These are phyloP conservation scores for Chaetomium cochliodes DNA, from an alignment of 495 filamentous ascomycete genomes.

Conservation along the genomic window DNA sequence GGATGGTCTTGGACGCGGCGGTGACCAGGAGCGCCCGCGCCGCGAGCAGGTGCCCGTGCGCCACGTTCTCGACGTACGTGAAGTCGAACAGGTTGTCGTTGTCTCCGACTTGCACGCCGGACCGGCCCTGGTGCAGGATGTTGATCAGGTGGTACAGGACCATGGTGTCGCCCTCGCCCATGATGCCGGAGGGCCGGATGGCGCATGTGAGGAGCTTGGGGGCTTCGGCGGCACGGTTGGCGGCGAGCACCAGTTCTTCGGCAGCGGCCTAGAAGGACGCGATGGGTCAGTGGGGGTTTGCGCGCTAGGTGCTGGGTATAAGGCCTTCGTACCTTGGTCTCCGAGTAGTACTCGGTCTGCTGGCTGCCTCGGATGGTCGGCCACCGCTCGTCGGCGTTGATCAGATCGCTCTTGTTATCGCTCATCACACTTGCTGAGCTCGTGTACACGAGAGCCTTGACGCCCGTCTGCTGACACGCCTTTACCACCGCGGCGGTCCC, in stretches of 20 bases:
- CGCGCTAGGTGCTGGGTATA: neutral
- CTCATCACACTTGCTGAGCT: conserved; percentile 85
- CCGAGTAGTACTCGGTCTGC: conserved; percentile 88
- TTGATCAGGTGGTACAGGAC: conserved; percentile 61
- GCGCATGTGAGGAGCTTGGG: conserved; percentile 70
- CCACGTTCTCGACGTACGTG: conserved; percentile 76
- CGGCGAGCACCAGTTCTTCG: conserved; percentile 77
- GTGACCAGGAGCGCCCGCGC: conserved; percentile 68
- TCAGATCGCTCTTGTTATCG: conserved; percentile 74
- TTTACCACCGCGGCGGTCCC: conserved; percentile 79
- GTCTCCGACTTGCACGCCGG: conserved; percentile 78
- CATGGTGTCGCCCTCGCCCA: conserved; percentile 83
- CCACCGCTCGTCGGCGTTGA: conserved; percentile 88
- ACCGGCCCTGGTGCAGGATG: conserved; percentile 62
- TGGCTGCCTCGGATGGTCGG: conserved; percentile 67
- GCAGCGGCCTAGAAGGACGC: conserved; percentile 66
- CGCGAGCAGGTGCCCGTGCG: conserved; percentile 70
- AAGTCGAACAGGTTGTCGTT: conserved; percentile 90
- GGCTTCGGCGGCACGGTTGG: conserved; percentile 66
- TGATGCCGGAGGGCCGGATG: conserved; percentile 85
- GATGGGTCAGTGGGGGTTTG: neutral
- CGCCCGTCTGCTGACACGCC: conserved; percentile 67
- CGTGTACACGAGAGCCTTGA: conserved; percentile 93
- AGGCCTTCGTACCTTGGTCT: conserved; percentile 64
- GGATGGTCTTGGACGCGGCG: conserved; percentile 52